Conservation (phyloP, 2,329 filamentous ascomycete species). For the Cordyceps cateniannulata region DNA sequence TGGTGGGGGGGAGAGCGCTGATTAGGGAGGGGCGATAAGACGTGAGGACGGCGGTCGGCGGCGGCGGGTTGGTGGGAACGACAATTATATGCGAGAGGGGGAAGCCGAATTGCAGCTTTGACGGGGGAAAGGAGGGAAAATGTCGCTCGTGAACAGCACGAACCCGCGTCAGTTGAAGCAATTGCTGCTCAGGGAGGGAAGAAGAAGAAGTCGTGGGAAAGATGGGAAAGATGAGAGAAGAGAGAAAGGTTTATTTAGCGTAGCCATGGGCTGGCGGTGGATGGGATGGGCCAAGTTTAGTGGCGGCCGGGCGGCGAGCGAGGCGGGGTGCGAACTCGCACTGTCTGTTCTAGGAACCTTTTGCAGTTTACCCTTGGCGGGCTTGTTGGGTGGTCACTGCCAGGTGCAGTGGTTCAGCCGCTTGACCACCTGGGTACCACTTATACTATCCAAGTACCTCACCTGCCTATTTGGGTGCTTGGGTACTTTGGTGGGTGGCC, state of each 20-base stretch:
- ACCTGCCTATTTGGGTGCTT: neutral
- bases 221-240: neutral
- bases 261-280: neutral
- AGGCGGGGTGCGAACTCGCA: conserved; percentile 1
- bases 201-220: neutral
- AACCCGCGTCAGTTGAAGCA: conserved; percentile 9
- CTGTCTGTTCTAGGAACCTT: neutral
- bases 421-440: too few species aligned
- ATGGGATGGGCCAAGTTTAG: neutral
- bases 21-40: conserved; percentile 15
- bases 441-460: neutral
- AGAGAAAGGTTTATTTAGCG: conserved; percentile 6
- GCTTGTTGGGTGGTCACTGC: neutral
- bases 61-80: conserved; percentile 1
- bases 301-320: neutral
- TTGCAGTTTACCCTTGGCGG: neutral
- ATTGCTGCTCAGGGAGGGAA: conserved; percentile 9
- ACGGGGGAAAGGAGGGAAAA: neutral
- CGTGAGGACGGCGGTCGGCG: neutral
- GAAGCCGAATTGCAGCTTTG: neutral
- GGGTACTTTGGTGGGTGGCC: neutral
- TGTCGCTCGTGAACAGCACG: neutral
- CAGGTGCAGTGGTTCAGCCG: neutral
- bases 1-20: conserved; percentile 10
- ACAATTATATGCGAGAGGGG: conserved; percentile 2